phyloP scores from a whole-genome alignment of 305 asterid species.

The Rubia peregrina region DNA sequence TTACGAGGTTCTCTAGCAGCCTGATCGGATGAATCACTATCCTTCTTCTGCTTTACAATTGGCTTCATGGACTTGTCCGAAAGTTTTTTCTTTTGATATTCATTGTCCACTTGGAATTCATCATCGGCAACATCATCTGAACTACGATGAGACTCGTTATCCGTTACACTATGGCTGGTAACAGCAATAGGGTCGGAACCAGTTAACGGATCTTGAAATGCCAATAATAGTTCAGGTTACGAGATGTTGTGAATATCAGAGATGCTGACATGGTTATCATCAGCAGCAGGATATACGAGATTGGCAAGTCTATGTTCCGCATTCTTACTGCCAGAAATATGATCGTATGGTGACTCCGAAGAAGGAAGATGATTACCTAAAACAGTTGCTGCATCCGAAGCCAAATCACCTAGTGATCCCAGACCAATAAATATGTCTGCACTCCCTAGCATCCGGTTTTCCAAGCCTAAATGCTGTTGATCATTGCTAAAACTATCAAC shows the following conservation, averaged over 20 bases:
- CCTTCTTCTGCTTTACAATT: conserved; percentile 48
- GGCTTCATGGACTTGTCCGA: conserved; percentile 41
- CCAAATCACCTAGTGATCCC: conserved; percentile 39
- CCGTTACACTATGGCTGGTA: conserved; percentile 21
- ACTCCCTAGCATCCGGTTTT: conserved; percentile 37
- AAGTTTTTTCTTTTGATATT: conserved; percentile 29
- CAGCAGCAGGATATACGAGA: conserved; percentile 24
- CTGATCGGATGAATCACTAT: conserved; percentile 43
- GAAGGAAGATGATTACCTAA: conserved; percentile 33
- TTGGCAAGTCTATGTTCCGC: conserved; percentile 23
- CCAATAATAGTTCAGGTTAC: conserved; percentile 23
- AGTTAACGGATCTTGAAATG: conserved; percentile 30
- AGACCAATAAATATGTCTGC: conserved; percentile 36
- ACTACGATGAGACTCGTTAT: conserved; percentile 25
- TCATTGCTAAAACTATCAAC: conserved; percentile 19
- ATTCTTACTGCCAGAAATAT: conserved; percentile 21
- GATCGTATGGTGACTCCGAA: conserved; percentile 26
- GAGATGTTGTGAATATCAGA: conserved; percentile 22
- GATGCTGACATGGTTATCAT: conserved; percentile 19
- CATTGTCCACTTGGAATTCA: conserved; percentile 41
- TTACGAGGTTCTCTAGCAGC: conserved; percentile 43
- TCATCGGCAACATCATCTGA: conserved; percentile 32
- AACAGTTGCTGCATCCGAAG: conserved; percentile 25
- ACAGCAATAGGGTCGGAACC: conserved; percentile 34
- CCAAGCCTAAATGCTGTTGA: conserved; percentile 29